Evolutionary conservation across 345 rosid species (phyloP), one percentile per base, ranked within the genome.

Genomic region (Syzygium jambos): DNA sequence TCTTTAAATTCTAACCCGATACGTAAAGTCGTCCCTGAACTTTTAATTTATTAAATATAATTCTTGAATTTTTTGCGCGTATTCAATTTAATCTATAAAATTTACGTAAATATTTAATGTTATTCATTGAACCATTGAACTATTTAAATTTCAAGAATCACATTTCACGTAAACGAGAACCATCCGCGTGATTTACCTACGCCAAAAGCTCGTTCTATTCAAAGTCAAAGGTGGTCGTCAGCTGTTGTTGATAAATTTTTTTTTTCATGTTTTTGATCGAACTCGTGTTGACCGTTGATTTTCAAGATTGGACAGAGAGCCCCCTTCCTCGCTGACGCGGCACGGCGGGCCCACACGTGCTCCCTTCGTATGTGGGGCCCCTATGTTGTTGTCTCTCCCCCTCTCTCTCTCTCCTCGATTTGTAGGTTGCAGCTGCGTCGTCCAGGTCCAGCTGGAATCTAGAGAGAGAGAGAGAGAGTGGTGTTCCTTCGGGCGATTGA

Each of bases 1-100:
- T 6, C 7, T 43, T 1, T 43, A 4, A 43, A 43, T 43, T 43
- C 7, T 43, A 43, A 5, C 46, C 7, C 7, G 46, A 43, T 43
- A 1, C 6, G 7, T 4, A 43, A 43, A 5, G 1, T 1, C 46
- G 46, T 4, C 7, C 7, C 1, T 43, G 1, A 43, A 43, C 1
- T 43, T 43, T 43, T 43, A 43, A 43, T 43, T 43, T 43, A 1
- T 43, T 43, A 5, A 43, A 43, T 43, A 43, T 43, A 43, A 43
- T 1, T 5, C 3, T 6, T 43, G 4, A 6, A 5, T 6, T 43
- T 43, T 43, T 43, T 43, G 1, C 6, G 6, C 7, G 1, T 43
- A 41, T 41, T 41, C 43, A 41, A 41, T 41, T 41, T 41, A 41
- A 41, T 41, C 43, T 41, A 41, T 41, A 4, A 41, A 41, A 41